Evolutionary conservation across 1,284 basidiomycete genomes (phyloP).

Genomic region (Melampsora larici-populina): DNA sequence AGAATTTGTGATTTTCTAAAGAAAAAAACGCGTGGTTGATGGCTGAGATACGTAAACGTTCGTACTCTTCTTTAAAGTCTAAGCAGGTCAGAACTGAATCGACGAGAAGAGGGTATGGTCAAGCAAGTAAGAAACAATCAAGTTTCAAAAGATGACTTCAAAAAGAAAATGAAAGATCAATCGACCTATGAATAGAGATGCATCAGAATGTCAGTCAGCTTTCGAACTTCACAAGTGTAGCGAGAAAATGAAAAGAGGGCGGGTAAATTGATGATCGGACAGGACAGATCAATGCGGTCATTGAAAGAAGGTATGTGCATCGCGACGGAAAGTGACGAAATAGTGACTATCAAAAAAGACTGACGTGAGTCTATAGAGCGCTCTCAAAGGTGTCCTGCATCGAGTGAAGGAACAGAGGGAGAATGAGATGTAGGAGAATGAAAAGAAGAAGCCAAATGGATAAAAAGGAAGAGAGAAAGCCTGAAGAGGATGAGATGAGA

Average conservation of each 20-base stretch:
- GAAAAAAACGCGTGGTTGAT: not conserved
- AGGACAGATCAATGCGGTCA: not conserved
- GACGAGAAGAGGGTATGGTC: not conserved
- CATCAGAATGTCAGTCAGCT: not conserved
- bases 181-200: not conserved
- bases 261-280: not conserved
- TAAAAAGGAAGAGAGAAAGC: not conserved
- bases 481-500: not conserved
- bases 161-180: not conserved
- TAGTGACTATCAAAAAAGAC: not conserved
- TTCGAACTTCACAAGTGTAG: not conserved
- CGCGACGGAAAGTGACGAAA: not conserved
- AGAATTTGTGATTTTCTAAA: not conserved
- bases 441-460: not conserved
- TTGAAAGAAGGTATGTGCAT: not conserved
- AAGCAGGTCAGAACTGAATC: not conserved
- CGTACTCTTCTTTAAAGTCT: not conserved
- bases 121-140: not conserved
- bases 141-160: not conserved
- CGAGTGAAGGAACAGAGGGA: not conserved
- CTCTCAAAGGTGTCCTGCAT: not conserved
- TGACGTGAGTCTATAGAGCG: not conserved
- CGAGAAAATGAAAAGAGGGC: not conserved
- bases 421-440: not conserved
- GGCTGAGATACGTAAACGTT: not conserved